phyloP scores from a whole-genome alignment of 345 rosid species.

The Boechera divaricarpa region DNA sequence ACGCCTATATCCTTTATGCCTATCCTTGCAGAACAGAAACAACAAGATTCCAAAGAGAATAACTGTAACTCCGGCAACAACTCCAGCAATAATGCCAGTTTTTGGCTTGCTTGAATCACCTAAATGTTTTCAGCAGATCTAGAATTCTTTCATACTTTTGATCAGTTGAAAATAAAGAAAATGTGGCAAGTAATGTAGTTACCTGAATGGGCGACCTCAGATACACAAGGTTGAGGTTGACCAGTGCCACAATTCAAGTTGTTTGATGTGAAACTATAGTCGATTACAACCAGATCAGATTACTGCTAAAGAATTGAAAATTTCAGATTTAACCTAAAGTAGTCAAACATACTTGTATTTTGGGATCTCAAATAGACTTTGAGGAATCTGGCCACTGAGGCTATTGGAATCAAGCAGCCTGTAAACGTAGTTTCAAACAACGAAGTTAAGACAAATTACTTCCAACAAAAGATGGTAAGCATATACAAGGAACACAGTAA shows the following conservation, averaged over 20 bases:
- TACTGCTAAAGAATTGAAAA: slow-evolving; percentile 7
- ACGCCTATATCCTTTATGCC: slow-evolving; percentile 64
- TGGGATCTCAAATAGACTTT: slow-evolving; percentile 59
- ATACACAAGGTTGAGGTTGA: slow-evolving; percentile 58
- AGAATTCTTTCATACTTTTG: not conserved
- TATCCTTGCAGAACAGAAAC: slow-evolving; percentile 64
- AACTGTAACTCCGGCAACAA: slow-evolving; percentile 61
- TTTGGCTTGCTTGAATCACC: slow-evolving; percentile 72
- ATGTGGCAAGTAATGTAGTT: slow-evolving; percentile 21
- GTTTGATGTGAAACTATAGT: slow-evolving; percentile 78
- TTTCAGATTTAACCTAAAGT: not conserved
- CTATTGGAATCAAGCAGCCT: slow-evolving; percentile 81
- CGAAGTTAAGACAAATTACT: slow-evolving; percentile 11
- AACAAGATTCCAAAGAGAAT: slow-evolving; percentile 60
- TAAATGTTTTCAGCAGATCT: slow-evolving; percentile 32
- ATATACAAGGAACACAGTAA: slow-evolving; percentile 25
- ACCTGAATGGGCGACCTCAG: slow-evolving; percentile 65
- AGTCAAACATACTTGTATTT: slow-evolving; percentile 72
- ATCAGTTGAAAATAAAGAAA: not conserved
- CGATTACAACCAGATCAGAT: slow-evolving; percentile 34
- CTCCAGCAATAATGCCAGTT: slow-evolving; percentile 72
- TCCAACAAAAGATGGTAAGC: not conserved
- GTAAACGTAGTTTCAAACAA: slow-evolving; percentile 46
- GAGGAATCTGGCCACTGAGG: slow-evolving; percentile 82
- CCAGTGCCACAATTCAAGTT: slow-evolving; percentile 65